phyloP scores from a whole-genome alignment of 345 rosid species.

The Geranium rotundifolium region DNA sequence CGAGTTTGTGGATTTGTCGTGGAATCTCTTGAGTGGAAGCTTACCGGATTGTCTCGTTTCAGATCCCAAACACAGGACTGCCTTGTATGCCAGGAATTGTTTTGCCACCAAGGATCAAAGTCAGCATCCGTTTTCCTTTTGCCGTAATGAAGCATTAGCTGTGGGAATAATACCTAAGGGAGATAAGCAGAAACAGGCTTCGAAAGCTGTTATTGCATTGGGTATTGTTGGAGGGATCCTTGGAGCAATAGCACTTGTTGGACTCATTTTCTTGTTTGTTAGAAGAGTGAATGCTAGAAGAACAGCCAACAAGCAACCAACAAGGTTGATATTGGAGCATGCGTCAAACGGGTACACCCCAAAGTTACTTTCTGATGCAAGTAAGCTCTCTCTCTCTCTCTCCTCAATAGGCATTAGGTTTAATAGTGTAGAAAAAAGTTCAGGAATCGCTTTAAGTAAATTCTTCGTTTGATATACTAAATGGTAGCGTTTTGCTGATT shows the following conservation, averaged over 20 bases:
- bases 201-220: conserved; percentile 33
- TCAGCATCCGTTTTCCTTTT: conserved; percentile 59
- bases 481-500: too few relatives aligned
- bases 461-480: too few relatives aligned
- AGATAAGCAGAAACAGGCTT: conserved; percentile 23
- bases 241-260: conserved; percentile 44
- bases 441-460: background rate
- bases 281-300: conserved; percentile 26
- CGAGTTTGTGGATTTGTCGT: conserved; percentile 55
- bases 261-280: conserved; percentile 35
- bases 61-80: conserved; percentile 31
- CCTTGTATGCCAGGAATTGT: conserved; percentile 55
- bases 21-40: conserved; percentile 71
- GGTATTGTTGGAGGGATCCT: conserved; percentile 46
- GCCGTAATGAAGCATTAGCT: conserved; percentile 83
- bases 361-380: conserved; percentile 74
- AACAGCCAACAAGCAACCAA: conserved; percentile 22
- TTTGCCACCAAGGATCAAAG: conserved; percentile 29
- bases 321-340: conserved; percentile 56
- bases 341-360: conserved; percentile 71
- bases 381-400: conserved; percentile 30
- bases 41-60: conserved; percentile 57
- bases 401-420: background rate
- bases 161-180: conserved; percentile 61
- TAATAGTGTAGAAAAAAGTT: too few relatives aligned